These are phyloP conservation scores for Willaertia magna DNA, from an alignment of 208 protist genomes.

Conservation along the genomic window DNA sequence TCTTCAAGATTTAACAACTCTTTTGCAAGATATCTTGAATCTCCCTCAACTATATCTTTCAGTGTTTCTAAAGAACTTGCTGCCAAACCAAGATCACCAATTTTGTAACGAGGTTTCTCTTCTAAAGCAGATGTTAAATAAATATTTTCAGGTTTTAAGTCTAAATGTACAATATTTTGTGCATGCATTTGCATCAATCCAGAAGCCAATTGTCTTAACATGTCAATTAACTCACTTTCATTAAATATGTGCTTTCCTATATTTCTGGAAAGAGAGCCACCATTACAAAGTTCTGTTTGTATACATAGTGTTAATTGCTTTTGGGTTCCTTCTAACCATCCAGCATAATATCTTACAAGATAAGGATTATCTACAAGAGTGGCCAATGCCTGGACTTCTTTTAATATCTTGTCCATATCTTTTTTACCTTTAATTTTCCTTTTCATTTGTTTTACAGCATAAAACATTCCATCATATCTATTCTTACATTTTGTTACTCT, in stretches of 20 bases:
- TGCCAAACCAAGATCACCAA: conserved; percentile 64
- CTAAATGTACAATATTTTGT: conserved; percentile 55
- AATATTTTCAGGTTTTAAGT: conserved; percentile 65
- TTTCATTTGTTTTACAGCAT: neutral
- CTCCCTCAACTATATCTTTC: conserved; percentile 61
- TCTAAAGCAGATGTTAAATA: conserved; percentile 24
- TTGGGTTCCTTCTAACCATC: conserved; percentile 57
- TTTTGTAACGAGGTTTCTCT: conserved; percentile 47
- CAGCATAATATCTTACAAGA: conserved; percentile 63
- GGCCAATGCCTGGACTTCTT: conserved; percentile 9
- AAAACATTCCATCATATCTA: neutral
- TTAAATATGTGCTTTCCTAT: conserved; percentile 30
- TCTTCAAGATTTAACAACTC: conserved; percentile 33
- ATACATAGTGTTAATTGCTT: conserved; percentile 38
- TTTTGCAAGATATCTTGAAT: conserved; percentile 56
- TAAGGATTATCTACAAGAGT: conserved; percentile 21
- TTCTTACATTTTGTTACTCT: neutral
- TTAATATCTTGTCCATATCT: neutral
- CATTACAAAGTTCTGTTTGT: conserved; percentile 51
- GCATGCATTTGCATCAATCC: conserved; percentile 57
- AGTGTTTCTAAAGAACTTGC: conserved; percentile 29
- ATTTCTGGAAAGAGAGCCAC: conserved; percentile 28
- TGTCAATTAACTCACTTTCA: conserved; percentile 35
- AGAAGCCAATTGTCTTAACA: conserved; percentile 50
- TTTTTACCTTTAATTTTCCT: neutral